Evolutionary conservation across 257 asterid species (phyloP).

Genomic region (Gentiana macrophylla): DNA sequence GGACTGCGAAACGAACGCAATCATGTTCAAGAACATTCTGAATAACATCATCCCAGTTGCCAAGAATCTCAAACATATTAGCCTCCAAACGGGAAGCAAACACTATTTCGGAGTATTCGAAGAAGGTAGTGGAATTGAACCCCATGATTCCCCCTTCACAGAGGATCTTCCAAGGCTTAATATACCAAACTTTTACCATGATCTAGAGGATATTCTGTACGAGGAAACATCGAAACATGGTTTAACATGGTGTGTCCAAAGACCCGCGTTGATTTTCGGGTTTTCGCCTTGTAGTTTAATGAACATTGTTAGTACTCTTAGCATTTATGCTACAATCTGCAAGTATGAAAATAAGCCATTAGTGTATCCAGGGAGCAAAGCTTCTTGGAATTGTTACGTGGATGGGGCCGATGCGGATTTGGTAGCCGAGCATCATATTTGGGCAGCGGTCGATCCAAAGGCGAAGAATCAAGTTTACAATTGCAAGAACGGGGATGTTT

Average conservation of each 20-base stretch:
- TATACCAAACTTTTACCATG: constrained; percentile 19
- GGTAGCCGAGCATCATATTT: constrained; percentile 26
- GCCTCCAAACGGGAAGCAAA: constrained; percentile 28
- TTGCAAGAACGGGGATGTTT: constrained; percentile 27
- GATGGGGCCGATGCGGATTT: constrained; percentile 26
- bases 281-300: constrained; percentile 26
- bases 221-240: constrained; percentile 15
- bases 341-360: constrained; percentile 19
- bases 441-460: constrained; percentile 29
- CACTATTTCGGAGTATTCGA: constrained; percentile 24
- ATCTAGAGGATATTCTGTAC: constrained; percentile 23
- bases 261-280: constrained; percentile 24
- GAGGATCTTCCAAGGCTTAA: constrained; percentile 24
- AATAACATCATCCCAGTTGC: constrained; percentile 17
- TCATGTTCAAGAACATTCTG: constrained; percentile 20
- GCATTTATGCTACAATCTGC: constrained; percentile 24
- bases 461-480: constrained; percentile 25
- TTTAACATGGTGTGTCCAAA: constrained; percentile 24
- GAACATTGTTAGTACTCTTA: constrained; percentile 20
- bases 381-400: constrained; percentile 17
- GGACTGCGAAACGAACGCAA: constrained; percentile 18
- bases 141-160: constrained; percentile 22
- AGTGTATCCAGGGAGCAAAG: constrained; percentile 21
- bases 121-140: constrained; percentile 4
- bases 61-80: constrained; percentile 18